phyloP scores from a whole-genome alignment of 176 grass and related monocot genomes.

The Lolium perenne region DNA sequence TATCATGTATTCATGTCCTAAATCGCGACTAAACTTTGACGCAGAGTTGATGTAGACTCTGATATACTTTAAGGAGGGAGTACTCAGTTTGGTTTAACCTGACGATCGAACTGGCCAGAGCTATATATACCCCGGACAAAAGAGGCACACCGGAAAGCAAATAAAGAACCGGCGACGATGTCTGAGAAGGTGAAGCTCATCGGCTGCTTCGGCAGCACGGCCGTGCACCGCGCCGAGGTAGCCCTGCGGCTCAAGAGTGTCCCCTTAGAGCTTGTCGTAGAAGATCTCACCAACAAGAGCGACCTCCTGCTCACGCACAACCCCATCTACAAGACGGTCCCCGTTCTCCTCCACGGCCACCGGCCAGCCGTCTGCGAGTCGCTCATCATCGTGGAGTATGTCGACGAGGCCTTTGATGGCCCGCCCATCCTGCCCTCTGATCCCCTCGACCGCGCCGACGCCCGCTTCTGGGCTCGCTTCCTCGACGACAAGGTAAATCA shows the following conservation, averaged over 20 bases:
- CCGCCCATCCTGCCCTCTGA: constrained; percentile 4
- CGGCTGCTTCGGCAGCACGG: neutral
- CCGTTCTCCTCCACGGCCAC: constrained; percentile 51
- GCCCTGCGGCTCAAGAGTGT: constrained; percentile 9
- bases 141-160: neutral
- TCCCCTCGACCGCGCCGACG: constrained; percentile 32
- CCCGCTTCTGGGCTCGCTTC: constrained; percentile 44
- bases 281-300: constrained; percentile 50
- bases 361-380: constrained; percentile 42
- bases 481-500: no score
- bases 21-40: neutral
- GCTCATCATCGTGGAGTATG: constrained; percentile 51
- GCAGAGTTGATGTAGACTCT: neutral
- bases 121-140: neutral
- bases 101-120: neutral
- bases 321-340: constrained; percentile 54
- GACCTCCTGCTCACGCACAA: constrained; percentile 46
- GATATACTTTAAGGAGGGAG: neutral
- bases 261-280: neutral
- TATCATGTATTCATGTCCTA: neutral
- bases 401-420: constrained; percentile 55
- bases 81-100: neutral
- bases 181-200: neutral
- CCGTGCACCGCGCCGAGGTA: neutral
- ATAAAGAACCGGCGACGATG: neutral